Conservation (phyloP, 2,329 filamentous ascomycete species). For the Paramyrothecium sp. region DNA sequence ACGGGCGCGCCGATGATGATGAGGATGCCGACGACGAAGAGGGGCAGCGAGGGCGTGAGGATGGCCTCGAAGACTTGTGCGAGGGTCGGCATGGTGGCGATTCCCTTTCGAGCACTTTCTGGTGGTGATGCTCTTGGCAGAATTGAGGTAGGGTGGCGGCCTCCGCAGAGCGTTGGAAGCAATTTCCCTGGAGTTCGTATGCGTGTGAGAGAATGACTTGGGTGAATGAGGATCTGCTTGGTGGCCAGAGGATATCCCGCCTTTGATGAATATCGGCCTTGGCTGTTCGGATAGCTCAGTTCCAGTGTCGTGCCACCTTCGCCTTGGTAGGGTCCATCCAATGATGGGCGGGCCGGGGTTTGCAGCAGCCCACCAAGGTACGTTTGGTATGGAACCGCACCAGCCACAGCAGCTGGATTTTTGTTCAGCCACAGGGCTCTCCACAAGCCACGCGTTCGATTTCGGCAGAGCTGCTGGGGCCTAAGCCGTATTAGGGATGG, state of each 20-base stretch:
- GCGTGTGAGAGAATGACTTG: not conserved
- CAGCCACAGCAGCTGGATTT: not conserved
- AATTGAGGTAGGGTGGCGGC: not conserved
- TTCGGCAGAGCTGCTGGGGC: not conserved
- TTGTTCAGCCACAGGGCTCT: not conserved
- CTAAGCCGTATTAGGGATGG: not conserved
- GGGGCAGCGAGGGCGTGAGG: constrained; percentile 57
- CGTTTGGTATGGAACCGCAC: not conserved
- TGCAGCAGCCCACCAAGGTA: not conserved
- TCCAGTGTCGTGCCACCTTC: not conserved
- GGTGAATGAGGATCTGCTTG: not conserved
- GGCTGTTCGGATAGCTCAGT: not conserved
- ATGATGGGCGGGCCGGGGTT: not conserved
- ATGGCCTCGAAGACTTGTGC: constrained; percentile 47
- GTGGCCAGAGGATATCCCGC: not conserved
- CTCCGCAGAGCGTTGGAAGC: not conserved
- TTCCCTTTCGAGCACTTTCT: constrained; percentile 2
- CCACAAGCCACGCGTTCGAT: not conserved
- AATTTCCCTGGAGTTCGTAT: too few species aligned
- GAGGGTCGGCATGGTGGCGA: constrained; percentile 34
- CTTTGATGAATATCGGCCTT: not conserved
- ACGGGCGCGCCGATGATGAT: constrained; percentile 73
- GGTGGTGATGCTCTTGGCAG: not conserved
- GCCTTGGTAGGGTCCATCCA: not conserved
- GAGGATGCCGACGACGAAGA: constrained; percentile 67